These are phyloP conservation scores for Tricholomella constricta DNA, from an alignment of 768 basidiomycete species.

Conservation along the genomic window DNA sequence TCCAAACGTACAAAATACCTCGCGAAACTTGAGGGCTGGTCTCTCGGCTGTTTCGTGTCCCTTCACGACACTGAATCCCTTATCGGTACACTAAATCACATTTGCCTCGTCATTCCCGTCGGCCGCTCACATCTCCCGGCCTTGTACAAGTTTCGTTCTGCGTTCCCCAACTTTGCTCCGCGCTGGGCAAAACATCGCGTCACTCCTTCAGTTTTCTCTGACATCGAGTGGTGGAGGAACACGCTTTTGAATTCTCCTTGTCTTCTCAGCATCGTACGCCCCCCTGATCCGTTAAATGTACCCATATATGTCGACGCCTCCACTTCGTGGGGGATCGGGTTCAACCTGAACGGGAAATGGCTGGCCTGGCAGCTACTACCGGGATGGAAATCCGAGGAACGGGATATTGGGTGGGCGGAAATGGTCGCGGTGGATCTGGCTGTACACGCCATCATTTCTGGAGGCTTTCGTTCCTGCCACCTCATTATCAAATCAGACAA, in stretches of 20 bases:
- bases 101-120: constrained; percentile 29
- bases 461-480: constrained; percentile 25
- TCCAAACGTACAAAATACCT: not conserved
- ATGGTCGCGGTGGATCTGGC: constrained; percentile 43
- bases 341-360: constrained; percentile 14
- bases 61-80: constrained; percentile 26
- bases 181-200: constrained; percentile 17
- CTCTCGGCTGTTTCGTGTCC: constrained; percentile 2
- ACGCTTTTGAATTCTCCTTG: constrained; percentile 6
- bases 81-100: constrained; percentile 38
- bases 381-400: too few species aligned
- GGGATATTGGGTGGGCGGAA: constrained; percentile 44
- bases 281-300: not conserved
- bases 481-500: constrained; percentile 37
- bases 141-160: constrained; percentile 29
- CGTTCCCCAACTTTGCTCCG: constrained; percentile 20
- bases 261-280: not conserved
- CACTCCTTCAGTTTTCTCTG: constrained; percentile 11
- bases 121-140: constrained; percentile 21
- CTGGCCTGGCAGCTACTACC: constrained; percentile 15
- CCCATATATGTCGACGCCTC: constrained; percentile 36
- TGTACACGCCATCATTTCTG: constrained; percentile 24
- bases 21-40: constrained; percentile 23
- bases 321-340: not conserved
- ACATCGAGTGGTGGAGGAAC: constrained; percentile 31